Percentiles rank a stretch among this genome's conserved stretches.
Evolutionary conservation across 2,329 filamentous ascomycete species (phyloP).

Genomic region (Xylariaceae sp.): DNA sequence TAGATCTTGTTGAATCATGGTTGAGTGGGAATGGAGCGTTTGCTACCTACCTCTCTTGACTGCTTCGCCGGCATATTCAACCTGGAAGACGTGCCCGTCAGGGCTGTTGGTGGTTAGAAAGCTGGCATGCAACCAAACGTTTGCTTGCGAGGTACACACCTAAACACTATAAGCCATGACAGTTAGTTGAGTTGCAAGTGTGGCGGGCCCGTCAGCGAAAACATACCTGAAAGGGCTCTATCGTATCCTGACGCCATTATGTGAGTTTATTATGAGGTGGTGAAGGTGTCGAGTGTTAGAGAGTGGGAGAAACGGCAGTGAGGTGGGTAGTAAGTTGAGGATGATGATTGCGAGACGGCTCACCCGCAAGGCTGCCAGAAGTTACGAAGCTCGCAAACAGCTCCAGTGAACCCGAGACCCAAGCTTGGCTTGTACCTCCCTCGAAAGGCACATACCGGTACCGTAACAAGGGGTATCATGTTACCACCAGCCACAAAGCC

Average conservation of each 20-base stretch:
- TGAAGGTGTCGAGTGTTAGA: constrained; percentile 8
- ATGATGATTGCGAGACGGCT: constrained; percentile 8
- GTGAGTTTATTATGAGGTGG: constrained; percentile 10
- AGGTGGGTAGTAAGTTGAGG: constrained; percentile 13
- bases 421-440: constrained; percentile 8
- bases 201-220: constrained; percentile 30
- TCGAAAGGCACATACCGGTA: too few species aligned
- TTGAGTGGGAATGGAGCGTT: background rate
- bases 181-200: constrained; percentile 40
- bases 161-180: constrained; percentile 65
- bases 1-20: constrained; percentile 13
- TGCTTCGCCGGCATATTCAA: constrained; percentile 98
- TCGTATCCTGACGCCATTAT: constrained; percentile 92
- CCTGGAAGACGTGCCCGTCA: constrained; percentile 99
- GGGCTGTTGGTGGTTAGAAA: constrained; percentile 64
- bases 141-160: constrained; percentile 46
- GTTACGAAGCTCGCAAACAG: constrained; percentile 28
- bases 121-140: constrained; percentile 7
- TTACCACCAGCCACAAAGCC: background rate
- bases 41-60: constrained; percentile 80
- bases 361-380: constrained; percentile 29
- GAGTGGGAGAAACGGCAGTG: constrained; percentile 2
- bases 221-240: constrained; percentile 94
- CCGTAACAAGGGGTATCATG: too few species aligned
- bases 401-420: constrained; percentile 13